Evolutionary conservation across 148 eudicot species (phyloP), one percentile per base, ranked within the genome.

Genomic region (Tetragonia tetragonoides): DNA sequence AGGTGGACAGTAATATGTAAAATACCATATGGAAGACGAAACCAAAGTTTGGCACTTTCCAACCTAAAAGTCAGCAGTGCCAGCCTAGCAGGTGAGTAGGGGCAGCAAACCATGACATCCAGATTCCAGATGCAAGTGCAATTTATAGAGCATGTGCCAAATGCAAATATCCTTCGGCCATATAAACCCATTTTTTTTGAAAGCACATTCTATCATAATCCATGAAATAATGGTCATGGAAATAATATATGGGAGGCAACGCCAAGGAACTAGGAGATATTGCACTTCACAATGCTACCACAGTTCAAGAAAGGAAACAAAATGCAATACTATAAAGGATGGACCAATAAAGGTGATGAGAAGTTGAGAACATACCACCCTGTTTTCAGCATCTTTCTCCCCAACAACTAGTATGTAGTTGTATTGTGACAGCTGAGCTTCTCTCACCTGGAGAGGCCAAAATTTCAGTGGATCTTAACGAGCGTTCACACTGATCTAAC

Each of bases 361-460:
- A 21, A 60, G 61, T 74, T 24, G 70, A 78, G 75, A 21, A 60
- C 82, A 57, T 86, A 86, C 89, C 87, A 75, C 83, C 8, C 42
- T 40, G 57, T 84, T 88, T 73, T 82, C 86, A 20, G 88, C 89
- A 77, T 96, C 98, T 74, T 84, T 86, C 86, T 96, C 98, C 23
- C 99, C 99, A 69, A 96, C 99, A 4, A 96, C 99, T 77, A 96
- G 83, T 73, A 96, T 96, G 66, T 90, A 93, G 89, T 95, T 95
- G 83, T 93, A 95, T 72, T 93, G 97, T 7, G 93, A 90, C 77
- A 93, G 11, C 80, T 93, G 97, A 78, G 98, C 99, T 86, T 95
- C 99, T 53, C 95, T 79, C 59, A 95, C 99, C 99, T 95, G 77
- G 81, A 83, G 18, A 14, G 24, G 17, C 21, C 37, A 42, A 62